Evolutionary conservation across 2,329 filamentous ascomycete genomes (phyloP).

Genomic region (Phyllosticta citrichinensis): DNA sequence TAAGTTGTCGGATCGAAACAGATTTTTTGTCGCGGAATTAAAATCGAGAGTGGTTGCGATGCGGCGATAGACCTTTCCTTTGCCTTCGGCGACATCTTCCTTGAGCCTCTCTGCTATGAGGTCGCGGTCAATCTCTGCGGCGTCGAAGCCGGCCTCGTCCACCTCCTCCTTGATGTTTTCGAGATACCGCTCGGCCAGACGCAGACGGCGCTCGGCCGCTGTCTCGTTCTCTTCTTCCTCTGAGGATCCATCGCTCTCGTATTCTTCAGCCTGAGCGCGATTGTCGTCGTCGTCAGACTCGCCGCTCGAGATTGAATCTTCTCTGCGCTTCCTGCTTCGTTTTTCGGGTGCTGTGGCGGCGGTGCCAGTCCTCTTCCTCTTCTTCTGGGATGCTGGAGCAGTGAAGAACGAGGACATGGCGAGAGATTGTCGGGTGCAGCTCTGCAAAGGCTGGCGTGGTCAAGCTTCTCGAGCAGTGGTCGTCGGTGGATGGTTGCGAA

Average conservation of each 20-base stretch:
- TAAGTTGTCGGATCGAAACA: conserved; percentile 71
- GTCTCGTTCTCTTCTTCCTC: conserved; percentile 67
- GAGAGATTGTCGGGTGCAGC: not conserved
- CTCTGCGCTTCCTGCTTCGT: conserved; percentile 46
- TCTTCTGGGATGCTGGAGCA: conserved; percentile 73
- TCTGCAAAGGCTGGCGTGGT: not conserved
- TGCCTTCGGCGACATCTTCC: conserved; percentile 84
- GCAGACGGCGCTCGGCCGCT: conserved; percentile 73
- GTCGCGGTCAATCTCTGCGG: conserved; percentile 85
- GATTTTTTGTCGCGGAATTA: conserved; percentile 53
- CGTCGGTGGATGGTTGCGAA: not conserved
- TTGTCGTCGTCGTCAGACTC: conserved; percentile 56
- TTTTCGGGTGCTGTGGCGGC: conserved; percentile 50
- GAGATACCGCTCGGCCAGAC: conserved; percentile 84
- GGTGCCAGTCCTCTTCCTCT: conserved; percentile 62
- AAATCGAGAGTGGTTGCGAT: conserved; percentile 68
- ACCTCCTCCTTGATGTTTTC: conserved; percentile 75
- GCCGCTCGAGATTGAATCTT: conserved; percentile 81
- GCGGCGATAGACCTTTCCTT: conserved; percentile 77
- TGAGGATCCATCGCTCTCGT: conserved; percentile 53
- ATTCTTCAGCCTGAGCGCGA: conserved; percentile 37
- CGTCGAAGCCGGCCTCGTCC: conserved; percentile 81
- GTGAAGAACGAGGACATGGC: conserved; percentile 72
- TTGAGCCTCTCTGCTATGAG: conserved; percentile 82
- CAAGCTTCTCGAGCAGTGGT: not conserved